Evolutionary conservation across 345 rosid species (phyloP).

Genomic region (Linum tenue): DNA sequence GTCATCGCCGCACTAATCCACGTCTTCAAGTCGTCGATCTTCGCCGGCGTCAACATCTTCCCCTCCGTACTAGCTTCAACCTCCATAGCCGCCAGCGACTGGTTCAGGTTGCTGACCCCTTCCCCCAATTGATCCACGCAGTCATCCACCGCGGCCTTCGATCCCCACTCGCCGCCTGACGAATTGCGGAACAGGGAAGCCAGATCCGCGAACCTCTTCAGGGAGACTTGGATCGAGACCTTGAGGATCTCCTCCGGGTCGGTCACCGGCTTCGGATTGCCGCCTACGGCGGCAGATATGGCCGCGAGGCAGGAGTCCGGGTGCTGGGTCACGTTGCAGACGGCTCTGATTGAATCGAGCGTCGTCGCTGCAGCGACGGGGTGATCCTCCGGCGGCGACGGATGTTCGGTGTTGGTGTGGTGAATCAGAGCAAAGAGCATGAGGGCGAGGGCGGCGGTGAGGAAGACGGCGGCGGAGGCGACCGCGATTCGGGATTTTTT

Average conservation of each 20-base stretch:
- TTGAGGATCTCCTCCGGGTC: constrained; percentile 55
- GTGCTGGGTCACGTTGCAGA: constrained; percentile 53
- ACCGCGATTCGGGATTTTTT: constrained; percentile 25
- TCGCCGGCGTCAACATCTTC: constrained; percentile 28
- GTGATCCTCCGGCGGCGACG: constrained; percentile 1
- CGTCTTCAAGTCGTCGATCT: constrained; percentile 51
- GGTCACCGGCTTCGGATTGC: constrained; percentile 12
- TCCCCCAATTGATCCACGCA: constrained; percentile 43
- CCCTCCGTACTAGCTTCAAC: constrained; percentile 5
- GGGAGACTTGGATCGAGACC: constrained; percentile 37
- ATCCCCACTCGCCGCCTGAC: constrained; percentile 11
- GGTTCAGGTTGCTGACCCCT: constrained; percentile 43
- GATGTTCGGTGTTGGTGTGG: constrained; percentile 18
- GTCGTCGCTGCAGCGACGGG: constrained; percentile 13
- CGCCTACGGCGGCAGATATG: constrained; percentile 36
- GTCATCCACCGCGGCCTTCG: constrained; percentile 46
- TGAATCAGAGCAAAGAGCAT: constrained; percentile 29
- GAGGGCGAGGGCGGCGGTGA: constrained; percentile 30
- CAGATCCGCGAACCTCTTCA: constrained; percentile 24
- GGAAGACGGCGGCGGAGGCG: constrained; percentile 34
- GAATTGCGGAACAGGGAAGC: constrained; percentile 32
- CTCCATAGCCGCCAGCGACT: constrained; percentile 30
- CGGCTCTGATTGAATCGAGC: constrained; percentile 34
- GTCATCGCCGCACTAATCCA: constrained; percentile 72
- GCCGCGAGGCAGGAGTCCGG: constrained; percentile 52